Evolutionary conservation across 257 asterid genomes (phyloP).

Genomic region (Solanum etuberosum): DNA sequence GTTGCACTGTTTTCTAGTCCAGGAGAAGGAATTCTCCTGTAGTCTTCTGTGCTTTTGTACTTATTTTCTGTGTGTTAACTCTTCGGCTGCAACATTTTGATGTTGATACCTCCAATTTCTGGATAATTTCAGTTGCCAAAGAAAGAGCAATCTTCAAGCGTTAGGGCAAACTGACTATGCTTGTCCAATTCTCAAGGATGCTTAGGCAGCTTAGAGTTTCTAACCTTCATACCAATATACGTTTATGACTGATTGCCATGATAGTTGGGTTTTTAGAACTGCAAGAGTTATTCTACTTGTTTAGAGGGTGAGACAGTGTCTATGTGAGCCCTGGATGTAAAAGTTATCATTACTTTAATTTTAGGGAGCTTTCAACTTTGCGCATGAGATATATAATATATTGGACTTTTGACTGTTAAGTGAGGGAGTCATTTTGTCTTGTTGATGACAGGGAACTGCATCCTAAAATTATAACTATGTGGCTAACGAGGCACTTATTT

Average conservation of each 20-base stretch:
- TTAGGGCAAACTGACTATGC: neutral
- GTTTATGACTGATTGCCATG: neutral
- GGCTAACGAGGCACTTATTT: neutral
- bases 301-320: neutral
- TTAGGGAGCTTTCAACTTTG: neutral
- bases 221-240: neutral
- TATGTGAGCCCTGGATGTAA: neutral
- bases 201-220: neutral
- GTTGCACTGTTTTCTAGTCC: conserved; percentile 19
- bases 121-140: neutral
- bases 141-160: neutral
- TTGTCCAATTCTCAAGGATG: neutral
- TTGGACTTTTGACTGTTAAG: neutral
- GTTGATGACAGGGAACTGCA: neutral
- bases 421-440: neutral
- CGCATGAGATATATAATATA: neutral
- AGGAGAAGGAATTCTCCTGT: conserved; percentile 1
- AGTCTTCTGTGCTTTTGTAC: neutral
- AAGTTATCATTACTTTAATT: neutral
- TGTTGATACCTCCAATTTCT: neutral
- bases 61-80: neutral
- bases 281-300: neutral
- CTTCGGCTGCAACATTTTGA: neutral
- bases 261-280: neutral
- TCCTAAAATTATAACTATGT: neutral